Base-by-base conservation (phyloP, 176 grass and related monocot species). In the Saccharum officinarum region DNA sequence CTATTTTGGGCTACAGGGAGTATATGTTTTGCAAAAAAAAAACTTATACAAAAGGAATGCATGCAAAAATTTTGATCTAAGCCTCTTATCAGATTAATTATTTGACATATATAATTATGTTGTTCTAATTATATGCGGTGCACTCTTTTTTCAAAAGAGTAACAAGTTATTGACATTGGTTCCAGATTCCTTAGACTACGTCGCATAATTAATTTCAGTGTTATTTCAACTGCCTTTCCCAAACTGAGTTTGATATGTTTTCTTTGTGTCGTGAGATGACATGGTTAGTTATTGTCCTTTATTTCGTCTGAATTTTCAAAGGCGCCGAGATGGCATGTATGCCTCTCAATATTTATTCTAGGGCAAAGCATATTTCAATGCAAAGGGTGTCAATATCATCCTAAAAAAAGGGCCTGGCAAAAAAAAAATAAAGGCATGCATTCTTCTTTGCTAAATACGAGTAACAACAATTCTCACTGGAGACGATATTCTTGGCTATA, bases 331-430 rank as follows among this genome's bases (percentile, higher is more conserved):
- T 59, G 77, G 7, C 46, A 75, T 45, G 13, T 59, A 49, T 22
- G 20, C 57, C 23, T 33, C 55, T 57, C 8, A 11, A 37, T 77
- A 37, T 73, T 81, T 84, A 59, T 76, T 40, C 14, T 54, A 52
- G 7, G 36, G 11, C 47, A 85, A 80, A 15, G 38, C 41, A 86
- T 78, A 86, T 77, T 72, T 86, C 18, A 5, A 13, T 28, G 8
- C 12, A 72, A 36, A 46, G n/a, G 38, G 70, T 28, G 36, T 39
- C 28, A 76, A 25, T 69, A 25, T 69, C n/a, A 34, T 3, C 38
- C 42, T 17, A n/a, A 18, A 31, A 46, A 25, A 71, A 77, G 14
- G 42, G 23, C 18, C n/a, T 37, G 68, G 75, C 72, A 59, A 20
- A 68, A 82, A 69, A 84, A 3, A 70, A 2, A 76, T 0, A 36